Base-by-base conservation (phyloP, 106 monocot species). In the Dendrobium nobile region DNA sequence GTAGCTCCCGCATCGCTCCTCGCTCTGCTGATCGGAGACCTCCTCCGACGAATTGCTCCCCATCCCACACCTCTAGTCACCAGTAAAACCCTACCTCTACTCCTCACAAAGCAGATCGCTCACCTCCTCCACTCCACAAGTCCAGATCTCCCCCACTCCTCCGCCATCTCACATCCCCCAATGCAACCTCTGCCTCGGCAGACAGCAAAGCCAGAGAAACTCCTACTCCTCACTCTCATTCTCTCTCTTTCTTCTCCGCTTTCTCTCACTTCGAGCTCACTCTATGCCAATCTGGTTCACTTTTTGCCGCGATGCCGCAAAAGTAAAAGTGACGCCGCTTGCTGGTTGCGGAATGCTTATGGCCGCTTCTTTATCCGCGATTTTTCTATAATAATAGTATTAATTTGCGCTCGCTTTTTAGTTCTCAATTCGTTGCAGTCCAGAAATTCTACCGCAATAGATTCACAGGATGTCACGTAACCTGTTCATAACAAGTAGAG, bases 41-140 rank as follows among this genome's bases (percentile, higher is more conserved):
- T 89, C 95, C 75, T 86, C 93, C 72, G 80, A 82, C 80, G 96
- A 90, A 65, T 82, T 79, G 79, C 90, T 96, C 82, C 85, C 74
- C 75, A 20, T 59, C 42, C 0, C 79, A 28, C 40, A 73, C 59
- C 41, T 13, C 48, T 7, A 0, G 3, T 42, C 4, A n/a, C 17
- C 54, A 22, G 59, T 8, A 22, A 58, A 81, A 81, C 81, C 81
- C 59, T 81, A 81, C 11, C 80, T 42, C 85, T 81, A 33, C 22
- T 77, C 47, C 54, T 70, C 83, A 54, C 33, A 15, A 31, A 56
- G 22, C 48, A 54, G 33, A 78, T 41, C 78, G 37, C 78, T 55
- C 48, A 19, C 26, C 54, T 31, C 54, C 41, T 47, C 11, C 13
- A 5, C 77, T 33, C 31, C 77, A 33, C 11, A 9, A 16, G 77